Evolutionary conservation across 2,329 filamentous ascomycete species (phyloP).

Genomic region (Colletotrichum sp.): DNA sequence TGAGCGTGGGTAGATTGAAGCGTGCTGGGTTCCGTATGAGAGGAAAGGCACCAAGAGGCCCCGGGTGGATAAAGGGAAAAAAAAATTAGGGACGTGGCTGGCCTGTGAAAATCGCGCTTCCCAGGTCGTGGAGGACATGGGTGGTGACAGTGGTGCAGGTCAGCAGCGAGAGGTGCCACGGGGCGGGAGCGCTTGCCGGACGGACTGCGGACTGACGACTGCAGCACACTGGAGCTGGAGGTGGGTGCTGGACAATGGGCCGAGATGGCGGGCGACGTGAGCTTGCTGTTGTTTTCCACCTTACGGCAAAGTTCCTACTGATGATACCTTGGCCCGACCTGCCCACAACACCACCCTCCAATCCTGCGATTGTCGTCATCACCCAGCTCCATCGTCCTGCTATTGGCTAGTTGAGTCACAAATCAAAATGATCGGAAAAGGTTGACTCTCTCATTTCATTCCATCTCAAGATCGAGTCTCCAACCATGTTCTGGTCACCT

Average conservation of each 20-base stretch:
- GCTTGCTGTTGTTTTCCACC: not conserved
- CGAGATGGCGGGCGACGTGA: not conserved
- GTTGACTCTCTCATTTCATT: not conserved
- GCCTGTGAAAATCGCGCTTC: constrained; percentile 8
- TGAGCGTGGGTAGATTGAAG: constrained; percentile 1
- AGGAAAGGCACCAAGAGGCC: not conserved
- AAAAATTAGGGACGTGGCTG: not conserved
- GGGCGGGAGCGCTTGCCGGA: not conserved
- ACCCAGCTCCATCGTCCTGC: not conserved
- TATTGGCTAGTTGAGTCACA: not conserved
- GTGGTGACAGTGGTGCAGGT: not conserved
- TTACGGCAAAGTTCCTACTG: not conserved
- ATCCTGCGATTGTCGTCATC: constrained; percentile 11
- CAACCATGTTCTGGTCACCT: not conserved
- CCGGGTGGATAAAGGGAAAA: not conserved
- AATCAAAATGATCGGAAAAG: not conserved
- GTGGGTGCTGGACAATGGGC: not conserved
- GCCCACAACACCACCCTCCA: not conserved
- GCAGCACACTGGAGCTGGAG: not conserved
- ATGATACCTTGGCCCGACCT: not conserved
- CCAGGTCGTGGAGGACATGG: not conserved
- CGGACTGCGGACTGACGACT: not conserved
- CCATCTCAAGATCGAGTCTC: not conserved
- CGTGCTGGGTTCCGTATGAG: not conserved
- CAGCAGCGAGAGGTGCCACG: not conserved